phyloP scores from a whole-genome alignment of 768 basidiomycete species.

The Hygrophorus russula region DNA sequence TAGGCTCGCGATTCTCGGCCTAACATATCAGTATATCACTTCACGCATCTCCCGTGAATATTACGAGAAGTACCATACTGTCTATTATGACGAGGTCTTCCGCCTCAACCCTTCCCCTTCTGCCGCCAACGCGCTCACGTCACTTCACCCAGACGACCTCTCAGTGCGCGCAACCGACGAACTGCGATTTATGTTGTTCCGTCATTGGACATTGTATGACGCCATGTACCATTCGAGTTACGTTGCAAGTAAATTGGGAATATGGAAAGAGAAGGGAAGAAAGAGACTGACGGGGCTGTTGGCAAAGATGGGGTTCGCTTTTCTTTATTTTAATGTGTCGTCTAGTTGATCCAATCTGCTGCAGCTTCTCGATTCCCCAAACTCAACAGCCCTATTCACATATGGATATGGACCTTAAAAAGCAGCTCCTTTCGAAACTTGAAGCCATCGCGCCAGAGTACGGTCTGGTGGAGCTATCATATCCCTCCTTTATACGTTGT shows the following conservation, averaged over 20 bases:
- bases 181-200: conserved; percentile 85
- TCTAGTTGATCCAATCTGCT: not conserved
- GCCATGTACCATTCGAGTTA: conserved; percentile 98
- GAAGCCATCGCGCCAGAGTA: conserved; percentile 90
- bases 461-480: conserved; percentile 85
- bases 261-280: conserved; percentile 92
- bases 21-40: conserved; percentile 87
- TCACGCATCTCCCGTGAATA: conserved; percentile 77
- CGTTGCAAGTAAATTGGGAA: conserved; percentile 87
- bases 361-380: conserved; percentile 88
- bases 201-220: conserved; percentile 98
- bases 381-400: conserved; percentile 90
- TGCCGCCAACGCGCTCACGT: conserved; percentile 26
- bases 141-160: conserved; percentile 71
- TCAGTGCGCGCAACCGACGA: conserved; percentile 80
- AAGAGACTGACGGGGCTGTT: conserved; percentile 83
- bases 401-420: conserved; percentile 95
- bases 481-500: conserved; percentile 87
- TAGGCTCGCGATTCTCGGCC: conserved; percentile 87
- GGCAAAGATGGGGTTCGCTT: conserved; percentile 98
- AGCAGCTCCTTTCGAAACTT: conserved; percentile 66
- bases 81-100: conserved; percentile 87
- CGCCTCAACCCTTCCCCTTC: conserved; percentile 63
- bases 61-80: conserved; percentile 72
- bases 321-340: conserved; percentile 6